Evolutionary conservation across 305 asterid species (phyloP), one percentile per base, ranked within the genome.

Genomic region (Fraxinus sp.): DNA sequence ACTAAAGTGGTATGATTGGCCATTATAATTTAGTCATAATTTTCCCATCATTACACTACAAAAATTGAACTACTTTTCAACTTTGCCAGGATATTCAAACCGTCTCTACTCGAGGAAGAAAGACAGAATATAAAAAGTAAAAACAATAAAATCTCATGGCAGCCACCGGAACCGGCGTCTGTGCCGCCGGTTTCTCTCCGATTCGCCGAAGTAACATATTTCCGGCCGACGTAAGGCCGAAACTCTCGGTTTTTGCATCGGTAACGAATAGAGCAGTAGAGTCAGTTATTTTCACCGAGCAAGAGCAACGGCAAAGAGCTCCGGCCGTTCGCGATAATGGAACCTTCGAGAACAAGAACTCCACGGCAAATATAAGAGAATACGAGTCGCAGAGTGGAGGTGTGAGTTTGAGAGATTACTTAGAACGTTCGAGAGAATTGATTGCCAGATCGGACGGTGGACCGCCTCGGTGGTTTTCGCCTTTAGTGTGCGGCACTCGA

Each of bases 401-500:
- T 18, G 62, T 84, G 84, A 82, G 79, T 78, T 83, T 90, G 81
- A 79, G 81, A 80, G 93, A 92, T 76, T 92, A 92, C 84, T 88
- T 90, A 26, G 88, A 87, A 55, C 88, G 83, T 74, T 85, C 92
- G 28, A 28, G 30, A 7, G 88, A 89, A 59, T 52, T 93, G 85
- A 59, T 88, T 79, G 76, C 83, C 41, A 74, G 86, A 81, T 86
- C 88, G 55, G 92, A 91, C 81, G 89, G 91, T 7, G 97, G 97
- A 22, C 94, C 91, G 76, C 95, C 97, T 24, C 92, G 95, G 76
- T 94, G 98, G 97, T 93, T 94, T 80, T 86, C 93, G n/a, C 97
- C 94, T 0, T 79, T 94, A 86, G 92, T 86, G 22, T 87, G 89
- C 82, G 86, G 84, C 14, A 26, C 87, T 76, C 89, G 81, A 44